phyloP scores from a whole-genome alignment of 2,329 filamentous ascomycete species.

The Elsinoe fawcettii region DNA sequence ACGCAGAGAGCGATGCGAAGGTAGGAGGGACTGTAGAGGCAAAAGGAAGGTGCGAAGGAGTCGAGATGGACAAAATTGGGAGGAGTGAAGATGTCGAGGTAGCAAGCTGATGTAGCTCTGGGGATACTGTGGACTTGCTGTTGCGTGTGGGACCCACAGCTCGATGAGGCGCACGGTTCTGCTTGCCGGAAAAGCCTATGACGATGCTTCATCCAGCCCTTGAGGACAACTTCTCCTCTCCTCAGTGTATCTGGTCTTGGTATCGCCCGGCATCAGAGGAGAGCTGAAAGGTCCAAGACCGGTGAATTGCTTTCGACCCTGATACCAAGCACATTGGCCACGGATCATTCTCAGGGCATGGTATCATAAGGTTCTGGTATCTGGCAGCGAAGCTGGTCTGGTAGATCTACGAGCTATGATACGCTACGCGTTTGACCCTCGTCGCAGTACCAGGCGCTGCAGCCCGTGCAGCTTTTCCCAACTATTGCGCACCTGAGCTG shows the following conservation, averaged over 20 bases:
- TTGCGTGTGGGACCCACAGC: conserved; percentile 2
- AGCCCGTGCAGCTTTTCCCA: neutral
- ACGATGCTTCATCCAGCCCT: neutral
- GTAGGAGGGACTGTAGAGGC: conserved; percentile 15
- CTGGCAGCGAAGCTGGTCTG: neutral
- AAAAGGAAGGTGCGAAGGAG: conserved; percentile 15
- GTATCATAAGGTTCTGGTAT: neutral
- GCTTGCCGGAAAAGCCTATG: conserved; percentile 4
- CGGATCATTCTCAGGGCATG: neutral
- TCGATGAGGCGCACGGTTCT: neutral
- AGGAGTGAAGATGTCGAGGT: conserved; percentile 15
- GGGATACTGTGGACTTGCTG: conserved; percentile 15
- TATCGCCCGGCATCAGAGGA: neutral
- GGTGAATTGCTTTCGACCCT: neutral
- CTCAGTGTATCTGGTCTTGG: neutral
- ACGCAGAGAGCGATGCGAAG: conserved; percentile 16
- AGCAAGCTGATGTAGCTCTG: conserved; percentile 12
- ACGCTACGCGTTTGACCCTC: conserved; percentile 3
- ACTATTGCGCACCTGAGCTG: neutral
- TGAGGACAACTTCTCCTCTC: neutral
- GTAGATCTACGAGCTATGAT: conserved; percentile 4
- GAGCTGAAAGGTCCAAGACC: neutral
- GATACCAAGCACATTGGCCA: neutral
- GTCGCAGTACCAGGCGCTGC: neutral
- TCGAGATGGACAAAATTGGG: conserved; percentile 15